These are phyloP conservation scores for Mikania micrantha DNA, from an alignment of 129 eudicot species.

Conservation along the genomic window DNA sequence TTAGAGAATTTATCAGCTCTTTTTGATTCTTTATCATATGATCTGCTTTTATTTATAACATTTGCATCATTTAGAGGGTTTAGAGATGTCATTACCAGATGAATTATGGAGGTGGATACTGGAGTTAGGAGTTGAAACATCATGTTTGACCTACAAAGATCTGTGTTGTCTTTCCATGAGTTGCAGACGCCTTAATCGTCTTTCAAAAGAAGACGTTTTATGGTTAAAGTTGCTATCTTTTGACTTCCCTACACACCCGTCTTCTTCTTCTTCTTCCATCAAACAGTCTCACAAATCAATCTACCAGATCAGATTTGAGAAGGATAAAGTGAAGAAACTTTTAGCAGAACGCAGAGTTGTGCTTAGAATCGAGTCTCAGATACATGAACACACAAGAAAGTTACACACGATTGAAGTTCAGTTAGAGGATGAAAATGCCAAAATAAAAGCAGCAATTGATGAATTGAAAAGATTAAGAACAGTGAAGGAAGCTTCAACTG, in stretches of 20 bases:
- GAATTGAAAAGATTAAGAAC: conserved; percentile 51
- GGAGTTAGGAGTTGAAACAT: conserved; percentile 42
- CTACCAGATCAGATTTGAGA: conserved; percentile 54
- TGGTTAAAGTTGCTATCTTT: conserved; percentile 59
- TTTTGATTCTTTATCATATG: background rate
- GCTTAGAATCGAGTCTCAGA: conserved; percentile 60
- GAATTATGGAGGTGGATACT: conserved; percentile 73
- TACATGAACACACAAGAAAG: conserved; percentile 55
- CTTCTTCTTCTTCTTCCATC: conserved; percentile 16
- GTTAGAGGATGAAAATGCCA: conserved; percentile 39
- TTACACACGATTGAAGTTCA: conserved; percentile 28
- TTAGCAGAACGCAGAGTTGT: conserved; percentile 66
- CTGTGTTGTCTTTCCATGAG: conserved; percentile 65
- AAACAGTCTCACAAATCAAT: conserved; percentile 13
- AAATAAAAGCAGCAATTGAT: conserved; percentile 31
- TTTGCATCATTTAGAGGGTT: conserved; percentile 1
- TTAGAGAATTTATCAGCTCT: background rate
- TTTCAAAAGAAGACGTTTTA: conserved; percentile 47
- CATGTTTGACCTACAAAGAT: conserved; percentile 41
- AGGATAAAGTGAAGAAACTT: conserved; percentile 47
- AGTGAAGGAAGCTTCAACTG: conserved; percentile 72
- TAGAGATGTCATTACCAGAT: conserved; percentile 53
- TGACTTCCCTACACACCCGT: conserved; percentile 46
- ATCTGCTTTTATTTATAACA: background rate
- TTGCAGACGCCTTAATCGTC: conserved; percentile 45